These are phyloP conservation scores for Alternaria panax DNA, from an alignment of 2,329 filamentous ascomycete genomes.

Conservation along the genomic window DNA sequence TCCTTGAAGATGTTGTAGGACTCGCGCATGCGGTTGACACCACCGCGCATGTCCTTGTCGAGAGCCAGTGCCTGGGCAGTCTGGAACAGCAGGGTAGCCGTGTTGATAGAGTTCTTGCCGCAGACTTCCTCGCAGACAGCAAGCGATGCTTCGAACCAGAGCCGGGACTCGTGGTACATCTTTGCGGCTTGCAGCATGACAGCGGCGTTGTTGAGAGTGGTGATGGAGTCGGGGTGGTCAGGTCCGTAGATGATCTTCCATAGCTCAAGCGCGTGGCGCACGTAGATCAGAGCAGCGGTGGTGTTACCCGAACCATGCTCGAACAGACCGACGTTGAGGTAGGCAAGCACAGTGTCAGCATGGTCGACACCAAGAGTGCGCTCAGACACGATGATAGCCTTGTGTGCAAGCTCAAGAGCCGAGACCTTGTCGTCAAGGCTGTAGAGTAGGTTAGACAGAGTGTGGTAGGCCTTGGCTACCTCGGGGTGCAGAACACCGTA, in stretches of 20 bases:
- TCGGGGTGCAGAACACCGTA: constrained; percentile 97
- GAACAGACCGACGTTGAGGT: constrained; percentile 94
- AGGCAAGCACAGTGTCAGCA: constrained; percentile 90
- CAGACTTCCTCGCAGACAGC: constrained; percentile 88
- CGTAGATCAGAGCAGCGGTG: constrained; percentile 82
- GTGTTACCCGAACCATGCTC: constrained; percentile 93
- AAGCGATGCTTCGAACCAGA: constrained; percentile 96
- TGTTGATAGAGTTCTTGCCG: constrained; percentile 88
- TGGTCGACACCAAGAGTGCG: constrained; percentile 93
- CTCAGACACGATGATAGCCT: constrained; percentile 95
- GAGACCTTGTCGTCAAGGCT: constrained; percentile 97
- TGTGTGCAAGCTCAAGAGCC: constrained; percentile 92
- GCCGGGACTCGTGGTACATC: constrained; percentile 89
- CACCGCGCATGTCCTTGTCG: constrained; percentile 92
- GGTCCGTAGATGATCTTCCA: constrained; percentile 97
- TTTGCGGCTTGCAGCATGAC: constrained; percentile 98
- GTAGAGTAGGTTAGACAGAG: constrained; percentile 93
- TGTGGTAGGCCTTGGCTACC: constrained; percentile 94
- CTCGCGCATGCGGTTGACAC: constrained; percentile 92
- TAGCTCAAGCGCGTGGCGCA: constrained; percentile 89
- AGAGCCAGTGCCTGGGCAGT: constrained; percentile 92
- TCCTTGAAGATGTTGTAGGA: constrained; percentile 94
- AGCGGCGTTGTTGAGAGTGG: constrained; percentile 96
- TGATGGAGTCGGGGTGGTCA: constrained; percentile 96
- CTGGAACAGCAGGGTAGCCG: constrained; percentile 95